phyloP scores from a whole-genome alignment of 805 yeast genomes.

The Saccharomycopsis babjevae region DNA sequence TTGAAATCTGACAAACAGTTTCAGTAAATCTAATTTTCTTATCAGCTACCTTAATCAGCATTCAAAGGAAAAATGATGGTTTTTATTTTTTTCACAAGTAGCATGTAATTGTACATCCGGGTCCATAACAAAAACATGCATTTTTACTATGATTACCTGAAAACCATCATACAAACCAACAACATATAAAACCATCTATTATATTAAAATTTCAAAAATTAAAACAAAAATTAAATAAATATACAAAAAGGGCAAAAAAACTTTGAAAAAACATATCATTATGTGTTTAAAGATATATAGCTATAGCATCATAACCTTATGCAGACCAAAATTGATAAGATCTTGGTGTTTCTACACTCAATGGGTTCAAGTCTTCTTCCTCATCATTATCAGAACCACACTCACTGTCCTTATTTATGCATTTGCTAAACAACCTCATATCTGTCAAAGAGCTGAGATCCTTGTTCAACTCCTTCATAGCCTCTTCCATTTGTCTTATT shows the following conservation, averaged over 20 bases:
- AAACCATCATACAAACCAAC: not conserved
- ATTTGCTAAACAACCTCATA: slow-evolving; percentile 8
- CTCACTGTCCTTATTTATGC: slow-evolving; percentile 1
- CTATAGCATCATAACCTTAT: slow-evolving; percentile 19
- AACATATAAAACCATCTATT: not conserved
- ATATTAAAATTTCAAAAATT: not conserved
- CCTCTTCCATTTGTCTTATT: not conserved
- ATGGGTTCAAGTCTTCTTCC: slow-evolving; percentile 36
- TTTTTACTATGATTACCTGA: too few species aligned
- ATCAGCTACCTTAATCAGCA: not conserved
- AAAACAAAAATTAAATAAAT: too few species aligned
- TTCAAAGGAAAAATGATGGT: not conserved
- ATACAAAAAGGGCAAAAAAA: too few species aligned
- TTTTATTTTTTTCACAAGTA: too few species aligned
- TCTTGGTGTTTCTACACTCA: slow-evolving; percentile 52
- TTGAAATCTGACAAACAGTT: not conserved
- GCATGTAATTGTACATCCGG: not conserved
- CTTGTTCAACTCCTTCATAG: not conserved
- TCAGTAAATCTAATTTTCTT: not conserved
- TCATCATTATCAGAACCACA: slow-evolving; percentile 15
- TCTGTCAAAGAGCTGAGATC: not conserved
- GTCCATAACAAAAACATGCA: not conserved
- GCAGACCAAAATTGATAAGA: slow-evolving; percentile 61
- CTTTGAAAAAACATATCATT: not conserved
- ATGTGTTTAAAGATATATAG: not conserved